Base-by-base conservation (phyloP, 2,329 filamentous ascomycete genomes). In the Cercospora nicotianae region DNA sequence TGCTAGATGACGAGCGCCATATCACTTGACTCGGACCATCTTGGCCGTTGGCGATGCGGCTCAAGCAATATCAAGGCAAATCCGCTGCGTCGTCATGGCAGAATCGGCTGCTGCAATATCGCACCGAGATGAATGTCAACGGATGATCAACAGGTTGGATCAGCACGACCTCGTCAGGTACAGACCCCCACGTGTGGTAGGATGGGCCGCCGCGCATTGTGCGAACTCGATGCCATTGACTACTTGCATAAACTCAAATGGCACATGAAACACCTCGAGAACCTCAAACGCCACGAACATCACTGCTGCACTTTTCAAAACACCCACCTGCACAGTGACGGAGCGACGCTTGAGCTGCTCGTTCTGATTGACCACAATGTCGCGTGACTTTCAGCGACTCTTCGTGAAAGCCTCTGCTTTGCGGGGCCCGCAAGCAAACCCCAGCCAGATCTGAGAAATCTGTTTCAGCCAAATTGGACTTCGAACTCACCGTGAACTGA, bases 391-490 rank as follows among this genome's bases (percentile, higher is more conserved):
- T 51, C 18, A 23, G 20, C 20, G 45, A 51, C 45, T 23, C 45
- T 51, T 51, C 20, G 20, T 23, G 45, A 30, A 53, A 33, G 26
- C 28, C 20, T 28, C 62, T 42, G 16, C 30, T 28, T 58, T 58
- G 53, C 30, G 26, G 53, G 13, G 53, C 26, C 3, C 28, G 53
- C 62, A 23, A 64, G 62, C 62, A 64, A 39, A 13, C 30, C 62
- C 48, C 23, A 39, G 48, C 31, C 18, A 57, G n/a, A 55, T 58
- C 31, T 20, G 55, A 51, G 45, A 64, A 51, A 64, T 64, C 51
- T 55, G 62, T 64, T 64, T 57, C 62, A 64, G 31, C 23, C 48
- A 58, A 55, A 64, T 64, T 64, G 30, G 30, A 57, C 45, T 39
- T 45, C 20, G 33, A 64, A 57, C 18, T 58, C 51, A 58, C 23